Evolutionary conservation across 768 basidiomycete species (phyloP), one percentile per base, ranked within the genome.

Genomic region (Leccinum boreale): DNA sequence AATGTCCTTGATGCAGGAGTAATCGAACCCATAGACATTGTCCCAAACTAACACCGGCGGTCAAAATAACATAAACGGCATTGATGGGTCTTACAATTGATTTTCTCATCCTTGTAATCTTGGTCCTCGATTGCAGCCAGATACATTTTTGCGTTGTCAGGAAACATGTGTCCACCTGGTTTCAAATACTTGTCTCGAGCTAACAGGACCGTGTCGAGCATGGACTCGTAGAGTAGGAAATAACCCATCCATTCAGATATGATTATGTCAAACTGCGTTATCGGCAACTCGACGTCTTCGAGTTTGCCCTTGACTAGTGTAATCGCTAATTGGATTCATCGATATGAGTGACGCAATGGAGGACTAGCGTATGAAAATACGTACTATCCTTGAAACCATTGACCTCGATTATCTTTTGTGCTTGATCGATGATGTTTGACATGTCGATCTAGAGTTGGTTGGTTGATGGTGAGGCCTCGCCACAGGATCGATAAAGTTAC

Each of bases 211-310:
- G 95, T 98, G 77, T 99, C 96, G 64, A 98, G 86, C 97, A 99
- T 98, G 68, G 94, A 95, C 74, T 98, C 97, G 79, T 98, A 98
- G 33, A 99, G 85, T 51, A 98, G 80, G 83, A 98, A 98, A 77
- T 99, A 99, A 45, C 97, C 97, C 97, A 99, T 99, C 97, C 96
- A 99, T 74, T 99, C 97, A 60, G 94, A 97, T 70, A 99, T 92
- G 77, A 99, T 97, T 76, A 99, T 98, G 73, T 99, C 97, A 71
- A 94, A 98, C 73, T 95, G 79, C 61, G 90, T 77, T 68, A 96
- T 85, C 14, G 96, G 96, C 45, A 98, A 82, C 58, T 86, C 85
- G 51, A 86, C 78, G 48, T 99, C 96, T 73, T 99, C 96, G 59
- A 99, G 88, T 76, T 99, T 99, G 58, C 96, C 95, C 77, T 98